Percentiles rank a stretch among this genome's conserved stretches.
phyloP scores from a whole-genome alignment of 1,284 basidiomycete genomes.

The Ceratobasidium sp. region DNA sequence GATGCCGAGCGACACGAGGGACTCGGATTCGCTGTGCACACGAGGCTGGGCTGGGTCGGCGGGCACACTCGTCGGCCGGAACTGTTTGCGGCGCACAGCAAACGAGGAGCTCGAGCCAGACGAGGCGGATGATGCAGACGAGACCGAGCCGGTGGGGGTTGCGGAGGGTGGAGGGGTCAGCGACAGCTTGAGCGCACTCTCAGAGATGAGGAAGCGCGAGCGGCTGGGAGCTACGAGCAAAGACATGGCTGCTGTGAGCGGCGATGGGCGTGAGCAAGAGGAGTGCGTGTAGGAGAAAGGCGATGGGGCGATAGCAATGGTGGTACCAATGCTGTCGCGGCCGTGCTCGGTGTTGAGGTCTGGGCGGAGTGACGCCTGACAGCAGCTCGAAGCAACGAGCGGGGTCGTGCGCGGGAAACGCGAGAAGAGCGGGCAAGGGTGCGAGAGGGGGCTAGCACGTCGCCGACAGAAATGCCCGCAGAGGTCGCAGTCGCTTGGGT shows the following conservation, averaged over 20 bases:
- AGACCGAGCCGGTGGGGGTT: slow-evolving; percentile 25
- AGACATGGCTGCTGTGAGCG: slow-evolving; percentile 10
- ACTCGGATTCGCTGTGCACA: slow-evolving; percentile 22
- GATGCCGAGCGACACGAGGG: slow-evolving; percentile 37
- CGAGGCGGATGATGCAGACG: slow-evolving; percentile 24
- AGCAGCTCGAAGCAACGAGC: not conserved
- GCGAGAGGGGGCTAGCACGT: not conserved
- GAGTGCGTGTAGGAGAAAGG: not conserved
- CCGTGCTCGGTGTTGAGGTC: slow-evolving; percentile 30
- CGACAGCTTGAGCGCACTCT: slow-evolving; percentile 30
- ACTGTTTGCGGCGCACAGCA: slow-evolving; percentile 34
- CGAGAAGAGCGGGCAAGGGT: not conserved
- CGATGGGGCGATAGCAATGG: not conserved
- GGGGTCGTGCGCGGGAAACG: not conserved
- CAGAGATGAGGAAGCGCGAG: slow-evolving; percentile 37
- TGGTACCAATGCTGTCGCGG: slow-evolving; percentile 13
- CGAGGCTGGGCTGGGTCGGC: slow-evolving; percentile 28
- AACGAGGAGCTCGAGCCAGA: slow-evolving; percentile 32
- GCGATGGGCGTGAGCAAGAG: not conserved
- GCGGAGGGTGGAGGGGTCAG: slow-evolving; percentile 10
- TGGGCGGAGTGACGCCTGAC: slow-evolving; percentile 26
- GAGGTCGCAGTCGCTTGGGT: not conserved
- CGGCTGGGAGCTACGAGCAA: slow-evolving; percentile 3
- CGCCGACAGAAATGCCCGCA: not conserved
- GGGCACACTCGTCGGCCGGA: slow-evolving; percentile 12